Percentiles rank a stretch among this genome's conserved stretches.
phyloP scores from a whole-genome alignment of 2,329 filamentous ascomycete species.

The Botryotinia globosa region DNA sequence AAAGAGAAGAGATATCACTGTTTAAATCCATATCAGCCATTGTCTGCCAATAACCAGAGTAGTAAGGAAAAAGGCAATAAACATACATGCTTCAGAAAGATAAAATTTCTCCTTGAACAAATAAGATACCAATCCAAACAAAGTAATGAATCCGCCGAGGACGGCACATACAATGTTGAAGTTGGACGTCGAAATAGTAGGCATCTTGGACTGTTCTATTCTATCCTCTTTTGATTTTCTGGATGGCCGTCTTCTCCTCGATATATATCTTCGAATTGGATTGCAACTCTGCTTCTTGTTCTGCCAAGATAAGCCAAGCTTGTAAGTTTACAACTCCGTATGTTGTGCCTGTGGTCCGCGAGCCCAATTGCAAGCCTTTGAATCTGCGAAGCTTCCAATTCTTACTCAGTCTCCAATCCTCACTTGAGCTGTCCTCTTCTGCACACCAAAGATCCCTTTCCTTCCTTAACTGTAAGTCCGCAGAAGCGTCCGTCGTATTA shows the following conservation, averaged over 20 bases:
- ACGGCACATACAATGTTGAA: constrained; percentile 59
- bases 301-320: background rate
- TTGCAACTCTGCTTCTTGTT: background rate
- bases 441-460: no score
- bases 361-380: background rate
- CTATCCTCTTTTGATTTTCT: background rate
- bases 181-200: constrained; percentile 49
- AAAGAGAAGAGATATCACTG: constrained; percentile 79
- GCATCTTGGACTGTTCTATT: constrained; percentile 42
- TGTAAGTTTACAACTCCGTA: background rate
- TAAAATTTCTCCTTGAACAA: constrained; percentile 88
- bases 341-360: background rate
- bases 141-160: constrained; percentile 79
- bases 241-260: background rate
- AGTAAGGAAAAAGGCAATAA: background rate
- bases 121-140: constrained; percentile 90
- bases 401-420: background rate
- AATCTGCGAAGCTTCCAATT: background rate
- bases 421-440: no score
- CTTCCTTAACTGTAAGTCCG: background rate
- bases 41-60: background rate
- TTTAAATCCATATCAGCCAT: background rate
- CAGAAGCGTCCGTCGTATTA: background rate
- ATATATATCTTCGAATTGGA: background rate
- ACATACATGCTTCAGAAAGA: constrained; percentile 80